Percentiles rank a stretch among this genome's conserved stretches.
Evolutionary conservation across 495 filamentous ascomycete species (phyloP).

Genomic region (Penicillium antarcticum): DNA sequence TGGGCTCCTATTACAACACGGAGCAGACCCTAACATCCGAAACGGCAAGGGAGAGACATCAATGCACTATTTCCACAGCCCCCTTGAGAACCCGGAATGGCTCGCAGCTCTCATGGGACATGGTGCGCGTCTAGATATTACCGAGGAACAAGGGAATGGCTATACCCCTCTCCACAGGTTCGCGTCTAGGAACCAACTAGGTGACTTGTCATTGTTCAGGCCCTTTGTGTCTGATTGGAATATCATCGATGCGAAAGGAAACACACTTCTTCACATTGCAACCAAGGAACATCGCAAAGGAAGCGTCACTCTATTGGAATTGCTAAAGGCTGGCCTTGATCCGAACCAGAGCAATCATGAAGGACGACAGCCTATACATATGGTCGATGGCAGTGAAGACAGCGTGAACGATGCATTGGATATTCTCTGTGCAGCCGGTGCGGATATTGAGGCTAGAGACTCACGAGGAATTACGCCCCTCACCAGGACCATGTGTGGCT

Average conservation of each 20-base stretch:
- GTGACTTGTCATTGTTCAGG: constrained; percentile 7
- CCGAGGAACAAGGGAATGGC: neutral
- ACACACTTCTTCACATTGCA: constrained; percentile 24
- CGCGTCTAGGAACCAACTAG: neutral
- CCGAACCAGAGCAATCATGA: constrained; percentile 13
- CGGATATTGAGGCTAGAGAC: constrained; percentile 19
- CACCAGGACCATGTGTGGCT: constrained; percentile 1
- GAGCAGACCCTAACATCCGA: neutral
- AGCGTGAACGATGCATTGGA: constrained; percentile 7
- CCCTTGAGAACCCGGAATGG: constrained; percentile 3
- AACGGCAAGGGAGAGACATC: neutral
- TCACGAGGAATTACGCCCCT: constrained; percentile 16
- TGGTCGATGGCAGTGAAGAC: constrained; percentile 1
- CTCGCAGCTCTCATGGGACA: neutral
- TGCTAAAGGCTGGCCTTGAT: constrained; percentile 12
- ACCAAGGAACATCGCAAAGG: neutral
- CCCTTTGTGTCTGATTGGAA: constrained; percentile 14
- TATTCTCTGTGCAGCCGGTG: constrained; percentile 14
- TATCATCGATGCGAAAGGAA: constrained; percentile 7
- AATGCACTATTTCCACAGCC: neutral
- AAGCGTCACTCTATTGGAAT: constrained; percentile 4
- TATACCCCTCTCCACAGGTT: neutral
- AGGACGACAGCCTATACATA: constrained; percentile 13
- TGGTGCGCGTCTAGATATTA: constrained; percentile 3
- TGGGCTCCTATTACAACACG: neutral